phyloP scores from a whole-genome alignment of 345 rosid genomes.

The Syzygium grande region DNA sequence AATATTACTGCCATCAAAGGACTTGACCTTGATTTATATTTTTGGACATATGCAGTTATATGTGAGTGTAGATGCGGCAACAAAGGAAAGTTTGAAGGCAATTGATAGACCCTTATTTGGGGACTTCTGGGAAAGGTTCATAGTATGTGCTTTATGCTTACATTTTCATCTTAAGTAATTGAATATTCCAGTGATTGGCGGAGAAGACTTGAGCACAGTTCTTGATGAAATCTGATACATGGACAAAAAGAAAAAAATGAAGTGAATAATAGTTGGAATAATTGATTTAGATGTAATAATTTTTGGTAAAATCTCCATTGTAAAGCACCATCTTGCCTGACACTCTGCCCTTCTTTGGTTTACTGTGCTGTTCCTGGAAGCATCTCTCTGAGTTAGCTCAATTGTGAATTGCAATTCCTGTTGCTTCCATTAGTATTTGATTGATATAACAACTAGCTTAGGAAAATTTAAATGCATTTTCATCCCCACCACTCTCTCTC shows the following conservation, averaged over 20 bases:
- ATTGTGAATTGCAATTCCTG: neutral
- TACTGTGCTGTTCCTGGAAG: neutral
- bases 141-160: conserved; percentile 38
- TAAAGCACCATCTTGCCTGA: neutral
- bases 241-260: neutral
- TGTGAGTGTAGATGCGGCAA: conserved; percentile 98
- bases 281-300: neutral
- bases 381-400: neutral
- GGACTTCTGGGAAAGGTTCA: conserved; percentile 95
- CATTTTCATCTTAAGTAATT: neutral
- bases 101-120: conserved; percentile 95
- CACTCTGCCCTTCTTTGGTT: neutral
- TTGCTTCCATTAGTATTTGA: neutral
- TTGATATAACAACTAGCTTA: neutral
- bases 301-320: neutral
- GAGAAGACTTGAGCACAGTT: neutral
- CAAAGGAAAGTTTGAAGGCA: conserved; percentile 93
- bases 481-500: neutral
- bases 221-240: neutral
- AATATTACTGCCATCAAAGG: neutral
- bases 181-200: neutral
- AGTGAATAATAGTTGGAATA: neutral
- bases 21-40: neutral
- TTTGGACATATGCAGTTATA: conserved; percentile 59
- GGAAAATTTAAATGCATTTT: neutral